Base-by-base conservation (phyloP, 2,329 filamentous ascomycete species). In the Pseudogymnoascus sp. region DNA sequence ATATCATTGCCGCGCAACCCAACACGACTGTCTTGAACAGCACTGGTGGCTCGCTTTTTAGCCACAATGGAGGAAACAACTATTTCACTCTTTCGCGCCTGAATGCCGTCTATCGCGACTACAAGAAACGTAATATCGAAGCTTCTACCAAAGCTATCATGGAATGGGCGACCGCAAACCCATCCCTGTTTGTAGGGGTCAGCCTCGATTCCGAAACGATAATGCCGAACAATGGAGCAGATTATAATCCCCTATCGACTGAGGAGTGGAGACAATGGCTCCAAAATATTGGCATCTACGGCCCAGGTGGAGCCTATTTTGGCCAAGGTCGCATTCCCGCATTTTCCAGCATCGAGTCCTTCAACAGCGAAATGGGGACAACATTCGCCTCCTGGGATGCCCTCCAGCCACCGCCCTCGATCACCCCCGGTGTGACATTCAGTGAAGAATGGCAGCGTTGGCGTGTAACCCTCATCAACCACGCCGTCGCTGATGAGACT, bases 201-300 rank as follows among this genome's bases (percentile, higher is more conserved):
- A 64, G 62, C 39, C 43, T 65, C 6, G 60, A 62, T 14, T 64
- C 64, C 14, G 64, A 65, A 37, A 64, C 62, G 3, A 58, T 64
- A 4, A 62, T 61, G 58, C 58, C 61, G 25, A 61, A 50, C 37
- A 38, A 35, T 2, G 39, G 39, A 12, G 59, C 58, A 30, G 64
- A 65, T 35, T 62, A 62, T 28, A 65, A 65, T 20, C 62, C 62
- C 2, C 39, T 62, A 1, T 57, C 59, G 4, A 64, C 61, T 18
- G 53, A 58, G 12, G 64, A 65, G 18, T 65, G 64, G 64, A 65
- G 62, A 39, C 61, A 62, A 61, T 65, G 64, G 64, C 53, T 65
- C 3, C 41, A 50, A 12, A 64, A 65, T 22, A 65, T 59, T 6
- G 61, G 61, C 6, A 61, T 65, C 11, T 65, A 65, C 22, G 62